These are phyloP conservation scores for Globisporangium iwayamae DNA, from an alignment of 352 stramenopile genomes.

Conservation along the genomic window DNA sequence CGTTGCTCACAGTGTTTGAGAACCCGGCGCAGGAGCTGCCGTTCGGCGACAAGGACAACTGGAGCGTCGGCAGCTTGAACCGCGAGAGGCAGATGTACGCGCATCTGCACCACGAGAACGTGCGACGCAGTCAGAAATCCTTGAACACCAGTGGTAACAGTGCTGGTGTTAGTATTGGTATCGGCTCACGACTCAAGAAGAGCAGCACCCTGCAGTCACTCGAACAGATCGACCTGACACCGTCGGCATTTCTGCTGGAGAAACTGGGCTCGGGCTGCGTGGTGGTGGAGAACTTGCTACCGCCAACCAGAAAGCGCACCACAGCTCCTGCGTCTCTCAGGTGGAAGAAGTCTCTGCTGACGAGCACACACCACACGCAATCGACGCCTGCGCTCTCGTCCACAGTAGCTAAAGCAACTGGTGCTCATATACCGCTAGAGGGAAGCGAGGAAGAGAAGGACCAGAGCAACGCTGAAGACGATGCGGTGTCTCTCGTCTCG, in stretches of 20 bases:
- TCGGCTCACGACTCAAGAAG: conserved; percentile 25
- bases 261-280: conserved; percentile 59
- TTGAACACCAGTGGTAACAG: conserved; percentile 16
- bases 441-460: too few species aligned
- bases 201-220: conserved; percentile 27
- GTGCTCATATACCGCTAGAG: too few species aligned
- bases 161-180: not conserved
- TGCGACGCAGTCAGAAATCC: conserved; percentile 50
- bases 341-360: conserved; percentile 11
- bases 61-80: conserved; percentile 69
- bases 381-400: conserved; percentile 2
- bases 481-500: not conserved
- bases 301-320: conserved; percentile 9
- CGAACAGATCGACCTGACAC: conserved; percentile 45
- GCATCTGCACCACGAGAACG: conserved; percentile 65
- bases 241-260: conserved; percentile 65
- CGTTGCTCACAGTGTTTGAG: conserved; percentile 37
- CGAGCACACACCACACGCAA: not conserved
- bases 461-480: not conserved
- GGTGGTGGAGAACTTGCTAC: conserved; percentile 32
- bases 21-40: conserved; percentile 41
- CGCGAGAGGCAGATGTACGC: conserved; percentile 73
- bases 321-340: conserved; percentile 2
- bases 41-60: conserved; percentile 81
- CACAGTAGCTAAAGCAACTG: not conserved